Percentiles rank a stretch among this genome's conserved stretches.
phyloP scores from a whole-genome alignment of 2,329 filamentous ascomycete genomes.

The Sporothrix euskadiensis region DNA sequence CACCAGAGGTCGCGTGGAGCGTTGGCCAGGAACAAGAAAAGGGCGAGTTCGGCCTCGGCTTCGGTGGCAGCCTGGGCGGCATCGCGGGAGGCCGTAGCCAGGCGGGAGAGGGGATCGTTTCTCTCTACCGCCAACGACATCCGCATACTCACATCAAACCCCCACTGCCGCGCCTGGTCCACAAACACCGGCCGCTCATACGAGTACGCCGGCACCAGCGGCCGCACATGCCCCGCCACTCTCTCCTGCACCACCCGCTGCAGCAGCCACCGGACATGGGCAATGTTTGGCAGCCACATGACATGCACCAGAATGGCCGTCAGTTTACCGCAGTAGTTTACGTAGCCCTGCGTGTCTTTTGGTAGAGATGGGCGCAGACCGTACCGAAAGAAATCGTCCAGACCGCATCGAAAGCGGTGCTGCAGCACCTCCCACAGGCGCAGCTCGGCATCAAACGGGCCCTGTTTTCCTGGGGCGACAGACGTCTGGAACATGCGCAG shows the following conservation, averaged over 20 bases:
- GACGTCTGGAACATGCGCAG: neutral
- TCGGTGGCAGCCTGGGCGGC: neutral
- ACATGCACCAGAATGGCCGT: slow-evolving; percentile 29
- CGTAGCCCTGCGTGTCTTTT: neutral
- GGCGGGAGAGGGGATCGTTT: neutral
- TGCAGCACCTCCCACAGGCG: slow-evolving; percentile 30
- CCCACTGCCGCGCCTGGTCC: slow-evolving; percentile 27
- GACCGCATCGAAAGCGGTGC: slow-evolving; percentile 30
- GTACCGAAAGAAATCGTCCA: slow-evolving; percentile 33
- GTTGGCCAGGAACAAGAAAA: slow-evolving; percentile 26
- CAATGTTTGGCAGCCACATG: slow-evolving; percentile 28
- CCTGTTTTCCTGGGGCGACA: neutral
- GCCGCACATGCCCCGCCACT: slow-evolving; percentile 25
- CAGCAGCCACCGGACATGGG: slow-evolving; percentile 30
- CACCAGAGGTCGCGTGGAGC: slow-evolving; percentile 27
- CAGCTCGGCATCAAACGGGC: slow-evolving; percentile 26
- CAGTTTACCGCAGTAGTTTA: slow-evolving; percentile 28
- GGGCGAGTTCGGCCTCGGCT: slow-evolving; percentile 27
- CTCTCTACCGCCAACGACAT: neutral
- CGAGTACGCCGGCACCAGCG: slow-evolving; percentile 31
- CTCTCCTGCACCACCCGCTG: slow-evolving; percentile 31
- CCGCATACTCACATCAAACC: neutral
- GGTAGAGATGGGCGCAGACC: slow-evolving; percentile 27
- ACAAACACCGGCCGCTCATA: slow-evolving; percentile 24
- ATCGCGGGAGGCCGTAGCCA: neutral